Evolutionary conservation across 805 yeast genomes (phyloP).

Genomic region (Starmerella powellii): DNA sequence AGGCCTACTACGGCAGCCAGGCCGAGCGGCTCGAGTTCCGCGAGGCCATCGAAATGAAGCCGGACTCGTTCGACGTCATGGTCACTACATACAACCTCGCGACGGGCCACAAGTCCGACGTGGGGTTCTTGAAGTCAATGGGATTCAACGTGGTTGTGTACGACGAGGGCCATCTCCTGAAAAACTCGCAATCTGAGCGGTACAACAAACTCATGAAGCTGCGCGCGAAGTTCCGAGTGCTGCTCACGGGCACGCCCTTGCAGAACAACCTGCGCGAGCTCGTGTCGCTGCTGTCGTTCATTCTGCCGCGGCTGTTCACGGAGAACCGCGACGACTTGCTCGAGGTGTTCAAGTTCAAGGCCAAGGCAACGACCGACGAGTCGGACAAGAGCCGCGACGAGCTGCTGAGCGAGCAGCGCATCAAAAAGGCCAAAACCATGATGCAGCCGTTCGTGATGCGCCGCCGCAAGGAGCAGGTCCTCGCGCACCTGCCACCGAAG

Average conservation of each 20-base stretch:
- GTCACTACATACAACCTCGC: slow-evolving; percentile 92
- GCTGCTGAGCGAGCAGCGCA: slow-evolving; percentile 78
- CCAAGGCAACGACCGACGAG: slow-evolving; percentile 45
- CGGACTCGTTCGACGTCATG: slow-evolving; percentile 62
- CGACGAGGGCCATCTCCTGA: slow-evolving; percentile 96
- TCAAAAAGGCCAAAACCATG: slow-evolving; percentile 88
- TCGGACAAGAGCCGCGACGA: slow-evolving; percentile 23
- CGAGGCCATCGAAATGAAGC: slow-evolving; percentile 44
- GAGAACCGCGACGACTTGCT: slow-evolving; percentile 73
- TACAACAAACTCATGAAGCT: slow-evolving; percentile 77
- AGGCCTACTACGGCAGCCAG: slow-evolving; percentile 88
- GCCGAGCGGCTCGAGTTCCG: slow-evolving; percentile 76
- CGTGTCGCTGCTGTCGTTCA: slow-evolving; percentile 80
- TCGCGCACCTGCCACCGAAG: slow-evolving; percentile 77
- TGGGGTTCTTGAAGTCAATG: slow-evolving; percentile 59
- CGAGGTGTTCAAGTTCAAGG: slow-evolving; percentile 76
- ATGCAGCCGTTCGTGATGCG: slow-evolving; percentile 95
- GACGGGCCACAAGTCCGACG: slow-evolving; percentile 72
- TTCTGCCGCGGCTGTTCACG: slow-evolving; percentile 69
- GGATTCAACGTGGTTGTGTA: slow-evolving; percentile 80
- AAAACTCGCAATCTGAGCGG: slow-evolving; percentile 78
- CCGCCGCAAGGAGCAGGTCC: slow-evolving; percentile 82
- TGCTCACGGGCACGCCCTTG: slow-evolving; percentile 92
- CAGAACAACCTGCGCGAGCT: slow-evolving; percentile 87
- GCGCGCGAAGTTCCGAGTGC: slow-evolving; percentile 67